phyloP scores from a whole-genome alignment of 2,329 filamentous ascomycete species.

The Phialocephala subalpina region DNA sequence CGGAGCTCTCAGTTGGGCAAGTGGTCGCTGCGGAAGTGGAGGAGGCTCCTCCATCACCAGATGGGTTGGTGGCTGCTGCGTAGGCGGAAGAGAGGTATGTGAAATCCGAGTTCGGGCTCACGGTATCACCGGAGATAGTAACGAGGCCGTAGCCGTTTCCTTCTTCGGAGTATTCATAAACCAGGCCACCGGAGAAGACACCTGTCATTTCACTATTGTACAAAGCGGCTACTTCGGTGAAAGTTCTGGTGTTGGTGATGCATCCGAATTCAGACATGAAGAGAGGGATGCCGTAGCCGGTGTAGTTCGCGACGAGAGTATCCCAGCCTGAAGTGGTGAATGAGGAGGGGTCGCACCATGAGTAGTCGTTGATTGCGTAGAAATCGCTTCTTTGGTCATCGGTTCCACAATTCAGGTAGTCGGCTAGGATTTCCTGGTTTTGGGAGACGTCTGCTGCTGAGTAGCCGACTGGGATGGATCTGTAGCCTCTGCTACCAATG shows the following conservation, averaged over 20 bases:
- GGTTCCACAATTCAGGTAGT: conserved; percentile 78
- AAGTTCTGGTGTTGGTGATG: conserved; percentile 80
- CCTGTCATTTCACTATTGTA: conserved; percentile 84
- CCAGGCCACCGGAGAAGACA: conserved; percentile 94
- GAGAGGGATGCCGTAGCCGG: conserved; percentile 72
- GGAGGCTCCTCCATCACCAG: conserved; percentile 60
- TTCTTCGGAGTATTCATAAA: conserved; percentile 93
- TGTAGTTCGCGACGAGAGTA: conserved; percentile 73
- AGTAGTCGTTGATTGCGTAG: conserved; percentile 73
- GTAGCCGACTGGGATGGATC: conserved; percentile 64
- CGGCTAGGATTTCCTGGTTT: conserved; percentile 63
- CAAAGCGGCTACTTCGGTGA: conserved; percentile 79
- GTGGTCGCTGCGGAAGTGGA: conserved; percentile 43
- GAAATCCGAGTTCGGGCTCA: conserved; percentile 56
- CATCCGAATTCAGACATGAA: conserved; percentile 90
- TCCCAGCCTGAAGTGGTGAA: conserved; percentile 71
- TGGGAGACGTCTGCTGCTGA: conserved; percentile 72
- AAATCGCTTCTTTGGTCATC: conserved; percentile 73
- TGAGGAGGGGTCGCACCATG: conserved; percentile 68
- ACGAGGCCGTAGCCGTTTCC: conserved; percentile 74
- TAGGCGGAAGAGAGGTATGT: conserved; percentile 54
- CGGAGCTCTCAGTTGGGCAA: conserved; percentile 54
- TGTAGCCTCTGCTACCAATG: conserved; percentile 55
- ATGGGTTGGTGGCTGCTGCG: conserved; percentile 51
- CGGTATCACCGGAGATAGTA: conserved; percentile 43